Conservation (phyloP, 2,329 filamentous ascomycete species). For the Colletotrichum plurivorum region DNA sequence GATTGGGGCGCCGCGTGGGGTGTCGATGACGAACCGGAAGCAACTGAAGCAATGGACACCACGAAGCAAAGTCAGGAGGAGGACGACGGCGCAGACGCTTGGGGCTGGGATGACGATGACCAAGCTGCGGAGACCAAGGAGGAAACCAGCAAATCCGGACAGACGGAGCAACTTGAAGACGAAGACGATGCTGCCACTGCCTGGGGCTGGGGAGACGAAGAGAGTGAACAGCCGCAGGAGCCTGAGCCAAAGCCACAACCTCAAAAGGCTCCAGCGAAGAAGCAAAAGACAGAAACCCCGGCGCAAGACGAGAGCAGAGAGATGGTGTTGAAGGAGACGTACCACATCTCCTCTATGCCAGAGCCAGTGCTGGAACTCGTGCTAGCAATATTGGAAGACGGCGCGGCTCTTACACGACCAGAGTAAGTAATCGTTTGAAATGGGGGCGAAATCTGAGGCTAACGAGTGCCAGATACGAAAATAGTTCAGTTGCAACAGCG, state of each 20-base stretch:
- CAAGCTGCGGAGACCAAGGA: slow-evolving; percentile 50
- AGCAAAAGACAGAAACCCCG: slow-evolving; percentile 37
- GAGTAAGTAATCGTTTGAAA: slow-evolving; percentile 52
- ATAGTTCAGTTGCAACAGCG: slow-evolving; percentile 74
- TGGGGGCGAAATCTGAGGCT: neutral
- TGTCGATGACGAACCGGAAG: slow-evolving; percentile 63
- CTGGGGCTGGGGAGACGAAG: slow-evolving; percentile 89
- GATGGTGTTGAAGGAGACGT: slow-evolving; percentile 86
- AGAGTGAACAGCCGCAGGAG: slow-evolving; percentile 53
- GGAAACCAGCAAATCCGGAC: slow-evolving; percentile 42
- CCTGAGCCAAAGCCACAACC: slow-evolving; percentile 45
- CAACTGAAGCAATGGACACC: slow-evolving; percentile 44
- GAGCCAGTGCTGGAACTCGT: slow-evolving; percentile 81
- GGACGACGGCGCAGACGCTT: slow-evolving; percentile 74
- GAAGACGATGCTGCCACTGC: slow-evolving; percentile 73
- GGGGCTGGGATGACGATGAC: slow-evolving; percentile 87
- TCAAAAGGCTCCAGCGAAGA: slow-evolving; percentile 35
- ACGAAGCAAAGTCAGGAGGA: slow-evolving; percentile 44
- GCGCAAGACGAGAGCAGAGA: slow-evolving; percentile 66
- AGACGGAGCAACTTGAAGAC: slow-evolving; percentile 46
- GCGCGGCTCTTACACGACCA: slow-evolving; percentile 69
- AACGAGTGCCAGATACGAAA: slow-evolving; percentile 52
- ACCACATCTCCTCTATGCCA: slow-evolving; percentile 90
- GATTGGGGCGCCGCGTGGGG: slow-evolving; percentile 90
- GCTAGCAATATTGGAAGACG: slow-evolving; percentile 71